These are phyloP conservation scores for Vachellia collinsii DNA, from an alignment of 306 rosid genomes.

Conservation along the genomic window DNA sequence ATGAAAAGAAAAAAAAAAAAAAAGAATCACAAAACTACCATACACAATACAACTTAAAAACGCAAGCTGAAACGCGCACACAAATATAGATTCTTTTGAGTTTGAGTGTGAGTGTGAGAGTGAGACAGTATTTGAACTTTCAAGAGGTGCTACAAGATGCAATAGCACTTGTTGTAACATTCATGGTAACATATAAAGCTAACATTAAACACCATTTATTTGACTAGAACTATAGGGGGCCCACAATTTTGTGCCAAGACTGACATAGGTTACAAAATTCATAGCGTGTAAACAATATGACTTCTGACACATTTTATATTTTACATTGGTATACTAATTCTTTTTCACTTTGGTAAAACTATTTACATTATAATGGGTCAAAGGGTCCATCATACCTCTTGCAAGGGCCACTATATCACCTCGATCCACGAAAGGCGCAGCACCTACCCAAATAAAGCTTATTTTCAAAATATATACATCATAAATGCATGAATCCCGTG, in stretches of 20 bases:
- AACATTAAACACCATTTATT: conserved; percentile 3
- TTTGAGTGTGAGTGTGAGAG: no score
- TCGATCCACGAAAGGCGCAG: conserved; percentile 48
- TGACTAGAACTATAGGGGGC: neutral
- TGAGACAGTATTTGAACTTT: no score
- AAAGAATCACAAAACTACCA: no score
- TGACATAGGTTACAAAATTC: neutral
- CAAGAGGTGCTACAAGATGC: neutral
- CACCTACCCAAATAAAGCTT: conserved; percentile 42
- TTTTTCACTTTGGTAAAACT: neutral
- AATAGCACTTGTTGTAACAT: neutral
- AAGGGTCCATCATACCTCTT: conserved; percentile 63
- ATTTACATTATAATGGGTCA: conserved; percentile 20
- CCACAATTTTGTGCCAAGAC: neutral
- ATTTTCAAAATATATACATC: conserved; percentile 5
- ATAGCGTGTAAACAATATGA: neutral
- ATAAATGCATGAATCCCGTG: neutral
- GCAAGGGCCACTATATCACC: conserved; percentile 78
- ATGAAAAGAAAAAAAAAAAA: no score
- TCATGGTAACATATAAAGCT: neutral
- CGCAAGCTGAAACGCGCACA: no score
- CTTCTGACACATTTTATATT: neutral
- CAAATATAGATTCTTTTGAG: no score
- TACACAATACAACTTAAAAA: no score
- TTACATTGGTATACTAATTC: neutral